Percentiles rank a stretch among this genome's conserved stretches.
Evolutionary conservation across 2,329 filamentous ascomycete genomes (phyloP).

Genomic region (Fusarium chaquense): DNA sequence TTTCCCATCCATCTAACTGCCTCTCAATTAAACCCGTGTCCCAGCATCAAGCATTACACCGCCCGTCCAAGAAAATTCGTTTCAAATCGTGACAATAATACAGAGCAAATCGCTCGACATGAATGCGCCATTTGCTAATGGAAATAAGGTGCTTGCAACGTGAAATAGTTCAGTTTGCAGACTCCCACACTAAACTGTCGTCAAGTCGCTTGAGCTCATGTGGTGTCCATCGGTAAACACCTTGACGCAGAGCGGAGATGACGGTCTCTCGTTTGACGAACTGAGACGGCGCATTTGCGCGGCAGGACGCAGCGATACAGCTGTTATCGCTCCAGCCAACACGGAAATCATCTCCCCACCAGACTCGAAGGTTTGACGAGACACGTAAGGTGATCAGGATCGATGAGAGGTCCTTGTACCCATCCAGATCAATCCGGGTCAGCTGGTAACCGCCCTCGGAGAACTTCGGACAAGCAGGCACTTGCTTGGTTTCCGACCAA

Average conservation of each 20-base stretch:
- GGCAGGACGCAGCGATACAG: constrained; percentile 55
- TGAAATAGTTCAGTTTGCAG: constrained; percentile 46
- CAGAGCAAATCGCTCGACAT: constrained; percentile 47
- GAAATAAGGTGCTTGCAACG: constrained; percentile 15
- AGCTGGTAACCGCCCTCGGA: constrained; percentile 51
- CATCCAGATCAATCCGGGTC: constrained; percentile 53
- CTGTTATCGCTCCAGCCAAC: constrained; percentile 58
- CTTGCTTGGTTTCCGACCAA: constrained; percentile 56
- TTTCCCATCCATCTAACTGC: constrained; percentile 45
- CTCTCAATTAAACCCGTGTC: constrained; percentile 49
- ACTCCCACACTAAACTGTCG: constrained; percentile 50
- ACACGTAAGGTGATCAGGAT: constrained; percentile 55
- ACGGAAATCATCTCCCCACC: constrained; percentile 58
- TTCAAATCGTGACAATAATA: constrained; percentile 51
- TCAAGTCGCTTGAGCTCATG: constrained; percentile 51
- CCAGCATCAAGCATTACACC: constrained; percentile 51
- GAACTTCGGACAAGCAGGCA: constrained; percentile 55
- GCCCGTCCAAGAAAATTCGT: constrained; percentile 53
- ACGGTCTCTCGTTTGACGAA: constrained; percentile 51
- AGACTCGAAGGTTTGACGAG: constrained; percentile 53
- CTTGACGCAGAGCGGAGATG: constrained; percentile 48
- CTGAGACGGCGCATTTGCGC: constrained; percentile 44
- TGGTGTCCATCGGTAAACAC: constrained; percentile 53
- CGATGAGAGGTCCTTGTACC: constrained; percentile 56
- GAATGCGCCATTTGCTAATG: constrained; percentile 42